Base-by-base conservation (phyloP, 192 early-diverging fungal genomes). In the Coemansia sp. region DNA sequence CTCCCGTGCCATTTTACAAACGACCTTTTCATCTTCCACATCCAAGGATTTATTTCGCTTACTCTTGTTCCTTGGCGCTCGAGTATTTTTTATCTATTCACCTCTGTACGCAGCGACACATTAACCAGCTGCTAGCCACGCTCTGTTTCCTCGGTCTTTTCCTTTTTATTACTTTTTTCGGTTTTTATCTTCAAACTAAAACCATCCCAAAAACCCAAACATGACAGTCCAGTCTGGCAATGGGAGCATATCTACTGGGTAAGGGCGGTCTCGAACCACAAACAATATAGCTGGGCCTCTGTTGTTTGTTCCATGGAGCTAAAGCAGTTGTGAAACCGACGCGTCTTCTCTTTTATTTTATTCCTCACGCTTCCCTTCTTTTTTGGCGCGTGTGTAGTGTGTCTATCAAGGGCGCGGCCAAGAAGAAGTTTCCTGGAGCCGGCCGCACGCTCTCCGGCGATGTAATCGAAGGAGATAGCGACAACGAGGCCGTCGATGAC, bases 341-440 rank as follows among this genome's bases (percentile, higher is more conserved):
- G 30, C 8, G 3, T 8, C 8, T 32, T 32, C 3, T 32, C 30
- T 32, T 8, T 32, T 6, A 6, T 8, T 32, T 8, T 32, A 32
- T 32, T 6, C 8, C 30, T 32, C 30, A n/a, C n/a, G n/a, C n/a
- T n/a, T n/a, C n/a, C n/a, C 9, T 34, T 16, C 11, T 42, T 14
- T 16, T 42, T 42, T 42, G 39, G 39, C 39, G 39, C 39, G 39
- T 42, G 11, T 23, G 24, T 16, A 27, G 24, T 52, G 50, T 28
- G 11, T 46, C 68, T 13, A 64, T 18, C 63, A 76, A 67, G 53
- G 58, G 35, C 35, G 46, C 61, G 4, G 25, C 68, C 51, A 72
- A 68, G 58, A 54, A 51, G 30, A 67, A 63, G 53, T 76, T 76
- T 53, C 74, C 74, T 20, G 74, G 74, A 45, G 45, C 57, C 13